Conservation (phyloP, 225 moss, liverwort and hornwort species). For the Straminergon stramineum region DNA sequence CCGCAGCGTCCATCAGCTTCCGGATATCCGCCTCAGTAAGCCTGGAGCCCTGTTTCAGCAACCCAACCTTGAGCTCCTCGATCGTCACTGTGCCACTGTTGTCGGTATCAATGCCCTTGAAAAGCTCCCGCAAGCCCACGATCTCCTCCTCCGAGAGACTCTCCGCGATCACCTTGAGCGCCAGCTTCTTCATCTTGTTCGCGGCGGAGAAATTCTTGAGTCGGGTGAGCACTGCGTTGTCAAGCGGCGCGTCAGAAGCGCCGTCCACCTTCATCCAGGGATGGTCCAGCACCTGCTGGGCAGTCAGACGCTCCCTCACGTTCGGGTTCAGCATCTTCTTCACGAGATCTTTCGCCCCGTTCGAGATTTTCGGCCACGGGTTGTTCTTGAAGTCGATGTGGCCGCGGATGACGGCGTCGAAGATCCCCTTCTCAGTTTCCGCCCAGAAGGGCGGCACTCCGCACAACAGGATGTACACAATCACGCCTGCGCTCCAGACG, state of each 20-base stretch:
- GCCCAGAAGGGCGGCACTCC: slow-evolving; percentile 55
- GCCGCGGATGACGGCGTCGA: slow-evolving; percentile 35
- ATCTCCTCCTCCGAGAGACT: slow-evolving; percentile 88
- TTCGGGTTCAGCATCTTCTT: slow-evolving; percentile 33
- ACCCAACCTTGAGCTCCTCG: slow-evolving; percentile 73
- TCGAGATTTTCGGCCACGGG: slow-evolving; percentile 39
- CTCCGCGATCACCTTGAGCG: slow-evolving; percentile 84
- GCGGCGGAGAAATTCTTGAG: slow-evolving; percentile 87
- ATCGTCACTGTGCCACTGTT: slow-evolving; percentile 82
- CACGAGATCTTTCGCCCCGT: slow-evolving; percentile 35
- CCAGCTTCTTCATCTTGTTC: slow-evolving; percentile 94
- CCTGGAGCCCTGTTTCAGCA: slow-evolving; percentile 68
- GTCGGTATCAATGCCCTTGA: slow-evolving; percentile 76
- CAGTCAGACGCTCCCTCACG: slow-evolving; percentile 24
- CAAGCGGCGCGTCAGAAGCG: slow-evolving; percentile 77
- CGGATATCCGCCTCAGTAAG: slow-evolving; percentile 65
- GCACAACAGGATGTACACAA: slow-evolving; percentile 41
- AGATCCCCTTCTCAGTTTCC: slow-evolving; percentile 42
- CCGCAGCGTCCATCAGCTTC: slow-evolving; percentile 87
- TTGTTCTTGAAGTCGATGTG: slow-evolving; percentile 29
- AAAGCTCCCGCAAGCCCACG: slow-evolving; percentile 84
- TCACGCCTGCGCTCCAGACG: slow-evolving; percentile 52
- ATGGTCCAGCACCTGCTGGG: slow-evolving; percentile 47
- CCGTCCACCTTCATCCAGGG: slow-evolving; percentile 89
- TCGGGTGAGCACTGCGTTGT: slow-evolving; percentile 77